Conservation (phyloP, 202 grass and related monocot genomes). For the Zizania palustris region DNA sequence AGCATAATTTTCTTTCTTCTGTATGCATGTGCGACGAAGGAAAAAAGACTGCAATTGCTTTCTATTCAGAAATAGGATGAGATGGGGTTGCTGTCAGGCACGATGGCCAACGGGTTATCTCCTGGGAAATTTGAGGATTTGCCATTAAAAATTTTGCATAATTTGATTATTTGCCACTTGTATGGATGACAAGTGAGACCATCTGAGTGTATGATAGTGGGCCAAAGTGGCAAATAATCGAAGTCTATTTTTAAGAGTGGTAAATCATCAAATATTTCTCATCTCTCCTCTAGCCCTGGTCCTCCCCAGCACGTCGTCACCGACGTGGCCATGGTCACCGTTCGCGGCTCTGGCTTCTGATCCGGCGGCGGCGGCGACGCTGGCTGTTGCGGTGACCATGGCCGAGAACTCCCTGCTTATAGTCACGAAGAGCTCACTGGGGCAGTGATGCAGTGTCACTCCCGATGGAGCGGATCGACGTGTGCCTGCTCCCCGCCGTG, state of each 20-base stretch:
- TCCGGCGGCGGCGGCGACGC: slow-evolving; percentile 7
- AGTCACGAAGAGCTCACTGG: slow-evolving; percentile 64
- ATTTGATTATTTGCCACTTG: too few species aligned
- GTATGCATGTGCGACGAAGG: background rate
- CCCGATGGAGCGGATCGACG: slow-evolving; percentile 68
- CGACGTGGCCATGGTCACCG: slow-evolving; percentile 29
- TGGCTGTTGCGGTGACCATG: slow-evolving; percentile 56
- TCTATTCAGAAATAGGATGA: slow-evolving; percentile 44
- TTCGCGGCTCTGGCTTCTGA: background rate
- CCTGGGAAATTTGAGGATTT: too few species aligned
- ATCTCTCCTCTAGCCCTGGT: slow-evolving; percentile 78
- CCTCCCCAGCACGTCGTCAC: slow-evolving; percentile 50
- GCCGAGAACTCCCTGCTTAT: slow-evolving; percentile 80
- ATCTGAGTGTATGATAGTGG: too few species aligned
- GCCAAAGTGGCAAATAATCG: too few species aligned
- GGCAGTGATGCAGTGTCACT: slow-evolving; percentile 64
- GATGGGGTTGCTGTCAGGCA: slow-evolving; percentile 85
- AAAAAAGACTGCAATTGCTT: background rate
- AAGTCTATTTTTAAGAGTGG: too few species aligned
- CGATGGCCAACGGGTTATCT: slow-evolving; percentile 90
- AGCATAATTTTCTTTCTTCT: slow-evolving; percentile 1
- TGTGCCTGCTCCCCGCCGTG: slow-evolving; percentile 56
- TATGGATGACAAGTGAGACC: too few species aligned
- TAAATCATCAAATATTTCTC: too few species aligned
- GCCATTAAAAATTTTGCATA: too few species aligned